These are phyloP conservation scores for Metschnikowia peoriensis DNA, from an alignment of 805 yeast genomes.

Conservation along the genomic window DNA sequence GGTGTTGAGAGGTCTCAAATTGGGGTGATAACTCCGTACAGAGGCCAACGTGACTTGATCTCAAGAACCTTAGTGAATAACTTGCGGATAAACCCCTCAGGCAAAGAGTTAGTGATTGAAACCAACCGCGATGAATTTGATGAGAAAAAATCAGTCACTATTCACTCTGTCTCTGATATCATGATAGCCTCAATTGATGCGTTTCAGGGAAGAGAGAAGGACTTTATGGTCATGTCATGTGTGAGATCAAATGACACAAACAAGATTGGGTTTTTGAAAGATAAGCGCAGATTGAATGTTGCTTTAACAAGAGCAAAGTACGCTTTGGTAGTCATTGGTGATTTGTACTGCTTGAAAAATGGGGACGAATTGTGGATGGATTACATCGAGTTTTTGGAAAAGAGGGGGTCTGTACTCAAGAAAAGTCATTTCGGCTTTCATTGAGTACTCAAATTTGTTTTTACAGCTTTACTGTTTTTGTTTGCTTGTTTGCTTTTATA, in stretches of 20 bases:
- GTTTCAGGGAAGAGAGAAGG: slow-evolving; percentile 59
- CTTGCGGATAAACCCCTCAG: slow-evolving; percentile 53
- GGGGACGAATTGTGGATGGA: slow-evolving; percentile 18
- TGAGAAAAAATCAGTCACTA: slow-evolving; percentile 46
- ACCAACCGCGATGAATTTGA: slow-evolving; percentile 62
- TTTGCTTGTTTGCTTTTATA: too few species aligned
- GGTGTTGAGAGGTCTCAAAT: slow-evolving; percentile 49
- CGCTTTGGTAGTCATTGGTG: slow-evolving; percentile 52
- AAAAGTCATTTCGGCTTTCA: slow-evolving; percentile 10
- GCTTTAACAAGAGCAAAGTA: slow-evolving; percentile 86
- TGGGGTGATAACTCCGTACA: slow-evolving; percentile 68
- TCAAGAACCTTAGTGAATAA: slow-evolving; percentile 51
- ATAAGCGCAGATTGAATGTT: slow-evolving; percentile 83
- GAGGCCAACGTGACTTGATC: slow-evolving; percentile 67
- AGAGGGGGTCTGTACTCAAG: slow-evolving; percentile 10
- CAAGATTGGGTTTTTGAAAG: slow-evolving; percentile 79
- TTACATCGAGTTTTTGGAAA: slow-evolving; percentile 15
- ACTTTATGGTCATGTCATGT: slow-evolving; percentile 50
- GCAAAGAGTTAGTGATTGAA: slow-evolving; percentile 46
- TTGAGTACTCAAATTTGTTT: too few species aligned
- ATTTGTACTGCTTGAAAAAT: slow-evolving; percentile 13
- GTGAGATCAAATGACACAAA: slow-evolving; percentile 67
- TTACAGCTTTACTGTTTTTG: too few species aligned
- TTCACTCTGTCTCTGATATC: slow-evolving; percentile 45
- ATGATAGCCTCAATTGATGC: slow-evolving; percentile 51